These are phyloP conservation scores for Malus orientalis DNA, from an alignment of 306 rosid species.

Conservation along the genomic window DNA sequence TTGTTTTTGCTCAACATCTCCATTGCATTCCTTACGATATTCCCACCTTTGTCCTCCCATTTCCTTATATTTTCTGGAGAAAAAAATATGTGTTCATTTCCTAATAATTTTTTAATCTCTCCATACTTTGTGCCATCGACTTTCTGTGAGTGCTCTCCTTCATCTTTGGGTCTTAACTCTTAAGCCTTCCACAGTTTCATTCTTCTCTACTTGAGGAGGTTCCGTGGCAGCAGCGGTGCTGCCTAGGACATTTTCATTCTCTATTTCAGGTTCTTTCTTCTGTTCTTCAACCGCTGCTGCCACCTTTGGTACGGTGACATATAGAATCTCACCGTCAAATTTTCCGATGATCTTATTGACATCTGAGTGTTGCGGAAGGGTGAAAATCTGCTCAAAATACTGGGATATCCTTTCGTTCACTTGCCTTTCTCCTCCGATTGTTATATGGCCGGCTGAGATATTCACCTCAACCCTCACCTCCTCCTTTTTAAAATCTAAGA, in stretches of 20 bases:
- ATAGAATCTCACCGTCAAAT: constrained; percentile 50
- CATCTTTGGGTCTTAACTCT: background rate
- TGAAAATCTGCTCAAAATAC: constrained; percentile 34
- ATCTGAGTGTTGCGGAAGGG: constrained; percentile 38
- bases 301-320: constrained; percentile 43
- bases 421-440: constrained; percentile 42
- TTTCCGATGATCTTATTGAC: constrained; percentile 34
- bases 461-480: constrained; percentile 44
- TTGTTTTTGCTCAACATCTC: constrained; percentile 35
- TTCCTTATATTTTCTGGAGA: constrained; percentile 22
- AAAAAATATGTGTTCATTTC: constrained; percentile 2
- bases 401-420: constrained; percentile 25
- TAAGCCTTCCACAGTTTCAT: background rate
- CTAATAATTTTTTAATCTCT: background rate
- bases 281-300: constrained; percentile 6
- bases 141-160: constrained; percentile 1
- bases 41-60: constrained; percentile 35
- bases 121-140: background rate
- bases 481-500: constrained; percentile 48
- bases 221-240: background rate
- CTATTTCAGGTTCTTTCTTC: constrained; percentile 18
- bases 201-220: background rate
- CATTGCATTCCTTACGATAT: constrained; percentile 17
- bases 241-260: background rate
- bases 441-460: constrained; percentile 22